Evolutionary conservation across 108 stramenopile genomes (phyloP).

Genomic region (Chaetoceros tenuissimus): DNA sequence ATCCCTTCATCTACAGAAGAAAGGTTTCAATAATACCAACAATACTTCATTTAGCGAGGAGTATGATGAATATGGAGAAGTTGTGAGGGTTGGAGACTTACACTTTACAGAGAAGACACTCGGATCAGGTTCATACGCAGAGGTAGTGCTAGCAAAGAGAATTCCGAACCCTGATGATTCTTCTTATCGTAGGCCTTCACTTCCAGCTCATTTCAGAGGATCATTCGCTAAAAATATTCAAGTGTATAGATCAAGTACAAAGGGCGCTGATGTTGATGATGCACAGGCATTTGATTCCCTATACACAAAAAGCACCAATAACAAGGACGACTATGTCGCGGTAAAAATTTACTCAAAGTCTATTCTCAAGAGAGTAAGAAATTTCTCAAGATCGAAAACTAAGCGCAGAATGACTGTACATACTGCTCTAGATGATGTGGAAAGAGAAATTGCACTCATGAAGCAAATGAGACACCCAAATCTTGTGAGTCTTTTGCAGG

Average conservation of each 20-base stretch:
- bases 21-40: too few species aligned
- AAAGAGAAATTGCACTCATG: slow-evolving; percentile 85
- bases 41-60: slow-evolving; percentile 18
- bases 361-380: slow-evolving; percentile 62
- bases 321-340: slow-evolving; percentile 60
- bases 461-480: slow-evolving; percentile 82
- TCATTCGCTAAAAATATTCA: background rate
- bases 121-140: slow-evolving; percentile 63
- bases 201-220: background rate
- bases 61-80: slow-evolving; percentile 42
- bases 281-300: background rate
- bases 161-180: background rate
- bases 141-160: slow-evolving; percentile 57
- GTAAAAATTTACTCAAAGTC: slow-evolving; percentile 79
- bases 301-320: slow-evolving; percentile 3
- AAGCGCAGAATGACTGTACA: slow-evolving; percentile 37
- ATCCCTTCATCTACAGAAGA: too few species aligned
- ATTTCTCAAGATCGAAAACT: slow-evolving; percentile 40
- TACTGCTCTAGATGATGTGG: slow-evolving; percentile 75
- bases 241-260: background rate
- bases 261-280: background rate
- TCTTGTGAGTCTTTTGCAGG: slow-evolving; percentile 65
- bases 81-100: slow-evolving; percentile 48
- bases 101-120: slow-evolving; percentile 52
- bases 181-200: background rate